Base-by-base conservation (phyloP, 148 eudicot genomes). In the Rhododendron mucronatum region DNA sequence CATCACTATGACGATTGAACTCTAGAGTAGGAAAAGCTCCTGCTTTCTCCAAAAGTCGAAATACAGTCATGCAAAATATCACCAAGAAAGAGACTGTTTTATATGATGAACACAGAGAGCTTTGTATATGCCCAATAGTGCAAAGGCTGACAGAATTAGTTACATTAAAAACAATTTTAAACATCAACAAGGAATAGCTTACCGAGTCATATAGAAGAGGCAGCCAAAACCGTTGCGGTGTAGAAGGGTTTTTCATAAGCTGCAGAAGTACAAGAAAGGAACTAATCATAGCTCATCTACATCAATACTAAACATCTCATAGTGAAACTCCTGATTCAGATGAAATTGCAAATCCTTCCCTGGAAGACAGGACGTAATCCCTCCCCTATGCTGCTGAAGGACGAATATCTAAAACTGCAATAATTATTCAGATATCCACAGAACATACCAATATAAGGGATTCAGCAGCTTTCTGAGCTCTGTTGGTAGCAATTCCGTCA, bases 241-340 rank as follows among this genome's bases (percentile, higher is more conserved):
- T 97, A 45, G 98, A 95, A 82, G 98, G 94, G 82, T 93, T 94
- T 88, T 91, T 95, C 99, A 97, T 94, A 77, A 97, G 95, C 99
- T 97, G 96, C 93, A 89, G 82, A 84, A 84, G n/a, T 55, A 78
- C 1, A 81, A 78, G 61, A 79, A 33, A 61, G 20, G 74, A 67
- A 69, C 61, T 30, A 76, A 30, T 85, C 55, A 85, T 57, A n/a
- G 10, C 71, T 33, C 21, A 26, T 12, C 18, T 8, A 84, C 11
- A 11, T 21, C 65, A 20, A 41, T 3, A 59, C 30, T 14, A 15
- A 7, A 57, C n/a, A 41, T 39, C 30, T 35, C n/a, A 83, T 28
- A 48, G 23, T 73, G 65, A 53, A 69, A 73, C 80, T 71, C 63
- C 41, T 50, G 80, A 74, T 73, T 28, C 39, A 37, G 37, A 71